Percentiles rank a stretch among this genome's conserved stretches.
These are phyloP conservation scores for Micractinium conductrix DNA, from an alignment of 139 green algal species.

Conservation along the genomic window DNA sequence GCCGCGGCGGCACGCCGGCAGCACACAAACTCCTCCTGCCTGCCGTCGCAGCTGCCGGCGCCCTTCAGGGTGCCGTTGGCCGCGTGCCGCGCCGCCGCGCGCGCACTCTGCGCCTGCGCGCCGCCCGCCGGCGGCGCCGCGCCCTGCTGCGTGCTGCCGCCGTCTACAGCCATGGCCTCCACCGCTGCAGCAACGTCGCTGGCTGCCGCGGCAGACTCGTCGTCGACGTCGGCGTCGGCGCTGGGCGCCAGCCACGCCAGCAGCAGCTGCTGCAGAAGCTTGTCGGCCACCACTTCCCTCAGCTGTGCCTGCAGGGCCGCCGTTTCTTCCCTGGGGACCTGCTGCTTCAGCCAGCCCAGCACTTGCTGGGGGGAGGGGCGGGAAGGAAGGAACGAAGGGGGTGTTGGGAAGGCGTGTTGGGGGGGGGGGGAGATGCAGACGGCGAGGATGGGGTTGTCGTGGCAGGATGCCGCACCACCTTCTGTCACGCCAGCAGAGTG, in stretches of 20 bases:
- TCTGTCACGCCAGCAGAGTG: too few relatives aligned
- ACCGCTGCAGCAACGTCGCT: neutral
- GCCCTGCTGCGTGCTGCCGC: neutral
- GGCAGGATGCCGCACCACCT: too few relatives aligned
- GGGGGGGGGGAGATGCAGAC: too few relatives aligned
- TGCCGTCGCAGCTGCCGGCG: neutral
- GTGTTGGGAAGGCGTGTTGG: too few relatives aligned
- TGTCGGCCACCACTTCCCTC: slow-evolving; percentile 70
- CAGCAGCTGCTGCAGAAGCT: slow-evolving; percentile 81
- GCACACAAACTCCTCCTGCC: slow-evolving; percentile 27
- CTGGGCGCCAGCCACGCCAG: slow-evolving; percentile 71
- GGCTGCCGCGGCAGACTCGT: too few relatives aligned
- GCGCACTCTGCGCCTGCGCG: too few relatives aligned
- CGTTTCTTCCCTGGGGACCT: slow-evolving; percentile 59
- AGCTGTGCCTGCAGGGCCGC: slow-evolving; percentile 59
- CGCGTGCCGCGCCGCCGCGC: too few relatives aligned
- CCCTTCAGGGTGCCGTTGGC: too few relatives aligned
- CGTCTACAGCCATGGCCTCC: neutral
- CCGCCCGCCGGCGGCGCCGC: neutral
- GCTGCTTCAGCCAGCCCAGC: slow-evolving; percentile 80
- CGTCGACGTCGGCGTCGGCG: neutral
- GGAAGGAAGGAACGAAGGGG: too few relatives aligned
- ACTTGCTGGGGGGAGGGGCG: slow-evolving; percentile 46
- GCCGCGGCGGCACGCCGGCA: neutral
- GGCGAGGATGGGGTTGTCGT: too few relatives aligned